Evolutionary conservation across 495 filamentous ascomycete genomes (phyloP).

Genomic region (Hyaloscypha variabilis): DNA sequence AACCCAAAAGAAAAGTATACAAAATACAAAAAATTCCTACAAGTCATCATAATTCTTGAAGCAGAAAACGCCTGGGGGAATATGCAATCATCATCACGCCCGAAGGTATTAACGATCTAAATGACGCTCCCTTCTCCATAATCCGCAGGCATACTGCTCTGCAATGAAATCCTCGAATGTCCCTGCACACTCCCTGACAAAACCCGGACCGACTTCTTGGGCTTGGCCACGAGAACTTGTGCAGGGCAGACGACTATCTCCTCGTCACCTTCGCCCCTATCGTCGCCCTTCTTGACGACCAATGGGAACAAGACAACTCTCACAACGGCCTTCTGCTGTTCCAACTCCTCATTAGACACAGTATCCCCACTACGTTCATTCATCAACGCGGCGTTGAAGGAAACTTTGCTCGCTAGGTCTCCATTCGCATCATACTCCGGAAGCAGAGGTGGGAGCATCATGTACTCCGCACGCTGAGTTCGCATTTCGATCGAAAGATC

Average conservation of each 20-base stretch:
- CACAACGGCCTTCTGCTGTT: constrained; percentile 74
- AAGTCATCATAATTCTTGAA: neutral
- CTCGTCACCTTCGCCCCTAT: constrained; percentile 79
- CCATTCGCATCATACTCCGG: constrained; percentile 94
- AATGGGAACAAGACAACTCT: constrained; percentile 91
- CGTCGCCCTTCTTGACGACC: constrained; percentile 92
- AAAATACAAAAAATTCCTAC: neutral
- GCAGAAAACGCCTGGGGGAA: constrained; percentile 2
- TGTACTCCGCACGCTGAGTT: constrained; percentile 91
- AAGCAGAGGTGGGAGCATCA: constrained; percentile 94
- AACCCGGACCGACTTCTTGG: constrained; percentile 25
- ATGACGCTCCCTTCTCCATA: constrained; percentile 19
- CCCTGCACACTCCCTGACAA: constrained; percentile 21
- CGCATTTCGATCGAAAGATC: constrained; percentile 94
- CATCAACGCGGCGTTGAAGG: constrained; percentile 90
- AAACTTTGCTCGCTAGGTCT: constrained; percentile 78
- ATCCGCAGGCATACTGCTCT: constrained; percentile 23
- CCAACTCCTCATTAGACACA: constrained; percentile 73
- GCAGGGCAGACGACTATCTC: constrained; percentile 93
- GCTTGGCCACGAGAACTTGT: constrained; percentile 75
- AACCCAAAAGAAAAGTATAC: neutral
- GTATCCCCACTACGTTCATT: constrained; percentile 80
- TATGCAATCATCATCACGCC: neutral
- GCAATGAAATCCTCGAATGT: constrained; percentile 23
- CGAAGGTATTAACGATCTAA: constrained; percentile 21